Base-by-base conservation (phyloP, 139 green algal species). In the Micromonas commoda region DNA sequence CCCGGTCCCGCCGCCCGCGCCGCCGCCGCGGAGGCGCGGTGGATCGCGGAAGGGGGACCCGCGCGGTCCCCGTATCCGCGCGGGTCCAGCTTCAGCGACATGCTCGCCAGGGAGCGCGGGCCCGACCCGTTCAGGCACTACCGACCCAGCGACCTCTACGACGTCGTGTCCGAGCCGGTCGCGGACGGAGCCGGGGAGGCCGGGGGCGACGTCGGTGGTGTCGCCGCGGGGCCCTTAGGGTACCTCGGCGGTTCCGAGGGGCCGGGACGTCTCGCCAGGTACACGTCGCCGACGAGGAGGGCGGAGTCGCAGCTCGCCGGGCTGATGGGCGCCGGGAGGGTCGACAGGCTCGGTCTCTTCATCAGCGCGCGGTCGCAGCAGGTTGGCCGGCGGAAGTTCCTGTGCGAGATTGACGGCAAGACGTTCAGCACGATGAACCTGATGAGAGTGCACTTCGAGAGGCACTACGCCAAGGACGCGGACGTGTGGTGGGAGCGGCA, bases 371-470 rank as follows among this genome's bases (percentile, higher is more conserved):
- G 66, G 66, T 73, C 66, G 28, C 24, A 73, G 31, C 66, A 73
- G 66, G 5, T 73, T 16, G 66, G 66, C 24, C 32, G 33, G 28
- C 16, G 66, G 26, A 28, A 53, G 31, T 73, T 73, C 24, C 21
- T 73, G 66, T 73, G 66, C 66, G 66, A 73, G 20, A 28, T 73
- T 23, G 66, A 73, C 66, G 66, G 66, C 26, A n/a, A 23, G 28
- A 53, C 33, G 32, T 73, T 73, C 66, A 39, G 24, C 28, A 73
- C 66, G 32, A 53, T 73, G 21, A 28, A 73, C 66, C 66, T 73
- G 6, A 39, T 73, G 26, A n/a, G 66, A 13, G 66, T 21, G 66
- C 66, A 73, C 66, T 73, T 73, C 28, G 66, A 73, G 66, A 73
- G 28, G 66, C 45, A 73, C 24, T 73, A 73, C 31, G 21, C 24